A percentile compares a stretch with the other conserved stretches of the same genome.
Conservation (phyloP, 73 alveolate genomes). For the Uronychia setigera region DNA sequence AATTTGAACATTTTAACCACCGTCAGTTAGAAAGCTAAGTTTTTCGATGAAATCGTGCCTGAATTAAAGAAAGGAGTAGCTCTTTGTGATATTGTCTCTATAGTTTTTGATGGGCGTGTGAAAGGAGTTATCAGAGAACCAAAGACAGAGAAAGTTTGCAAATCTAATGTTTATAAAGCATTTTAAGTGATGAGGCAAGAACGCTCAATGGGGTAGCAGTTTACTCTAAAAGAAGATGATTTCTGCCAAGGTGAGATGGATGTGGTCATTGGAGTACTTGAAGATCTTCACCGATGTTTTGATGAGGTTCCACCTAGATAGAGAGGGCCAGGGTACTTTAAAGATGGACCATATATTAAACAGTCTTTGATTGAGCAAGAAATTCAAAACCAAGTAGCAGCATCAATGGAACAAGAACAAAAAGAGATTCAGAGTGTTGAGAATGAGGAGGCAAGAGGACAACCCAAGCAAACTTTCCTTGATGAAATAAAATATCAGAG, state of each 20-base stretch:
- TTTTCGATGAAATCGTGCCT: background rate
- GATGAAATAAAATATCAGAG: background rate
- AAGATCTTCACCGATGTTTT: conserved; percentile 61
- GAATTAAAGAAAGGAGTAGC: conserved; percentile 45
- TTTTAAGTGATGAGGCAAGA: conserved; percentile 44
- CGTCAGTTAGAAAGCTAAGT: no score
- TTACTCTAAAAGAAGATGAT: conserved; percentile 43
- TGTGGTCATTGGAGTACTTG: conserved; percentile 44
- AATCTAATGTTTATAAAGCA: conserved; percentile 53
- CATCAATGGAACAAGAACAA: background rate
- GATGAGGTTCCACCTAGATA: conserved; percentile 60
- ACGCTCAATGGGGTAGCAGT: conserved; percentile 39
- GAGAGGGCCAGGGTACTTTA: conserved; percentile 51
- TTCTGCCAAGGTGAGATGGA: conserved; percentile 35
- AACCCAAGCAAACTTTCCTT: background rate
- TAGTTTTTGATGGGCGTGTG: conserved; percentile 29
- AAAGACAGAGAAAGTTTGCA: conserved; percentile 48
- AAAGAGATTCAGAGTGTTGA: background rate
- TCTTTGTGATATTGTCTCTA: conserved; percentile 45
- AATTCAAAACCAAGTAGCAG: background rate
- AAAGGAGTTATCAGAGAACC: conserved; percentile 48
- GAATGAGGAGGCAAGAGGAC: background rate
- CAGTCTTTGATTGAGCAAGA: background rate
- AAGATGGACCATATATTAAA: conserved; percentile 62
- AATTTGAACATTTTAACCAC: no score